These are phyloP conservation scores for Phoma sp. DNA, from an alignment of 2,329 filamentous ascomycete species.

Conservation along the genomic window DNA sequence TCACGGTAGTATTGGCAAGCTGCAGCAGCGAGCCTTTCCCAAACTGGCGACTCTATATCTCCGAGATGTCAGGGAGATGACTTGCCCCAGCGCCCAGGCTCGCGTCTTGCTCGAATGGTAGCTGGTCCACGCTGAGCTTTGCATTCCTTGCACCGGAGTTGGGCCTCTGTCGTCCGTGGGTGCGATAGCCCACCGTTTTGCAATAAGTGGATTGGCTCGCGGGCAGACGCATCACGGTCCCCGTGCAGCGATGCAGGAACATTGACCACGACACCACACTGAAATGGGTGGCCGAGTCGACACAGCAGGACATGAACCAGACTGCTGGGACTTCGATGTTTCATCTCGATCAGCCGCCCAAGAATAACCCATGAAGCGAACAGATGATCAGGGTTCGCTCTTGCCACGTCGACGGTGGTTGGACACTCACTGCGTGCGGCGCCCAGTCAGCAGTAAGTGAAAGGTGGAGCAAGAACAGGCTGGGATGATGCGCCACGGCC, in stretches of 20 bases:
- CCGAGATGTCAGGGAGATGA: conserved; percentile 49
- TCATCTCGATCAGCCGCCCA: conserved; percentile 48
- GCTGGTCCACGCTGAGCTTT: conserved; percentile 42
- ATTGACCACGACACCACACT: conserved; percentile 49
- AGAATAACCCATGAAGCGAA: conserved; percentile 48
- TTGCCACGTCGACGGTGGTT: conserved; percentile 31
- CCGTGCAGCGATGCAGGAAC: conserved; percentile 52
- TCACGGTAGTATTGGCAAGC: conserved; percentile 55
- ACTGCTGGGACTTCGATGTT: conserved; percentile 45
- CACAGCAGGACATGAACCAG: conserved; percentile 44
- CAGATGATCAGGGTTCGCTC: conserved; percentile 46
- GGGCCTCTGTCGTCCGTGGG: conserved; percentile 33
- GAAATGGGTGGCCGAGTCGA: conserved; percentile 43
- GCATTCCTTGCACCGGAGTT: conserved; percentile 49
- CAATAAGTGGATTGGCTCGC: conserved; percentile 39
- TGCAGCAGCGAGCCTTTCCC: conserved; percentile 54
- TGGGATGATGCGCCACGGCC: conserved; percentile 41
- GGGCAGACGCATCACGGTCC: conserved; percentile 42
- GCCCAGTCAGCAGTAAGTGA: conserved; percentile 37
- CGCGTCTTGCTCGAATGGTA: conserved; percentile 43
- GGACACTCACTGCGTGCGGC: conserved; percentile 32
- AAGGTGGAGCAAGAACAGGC: conserved; percentile 31
- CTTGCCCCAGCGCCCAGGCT: conserved; percentile 47
- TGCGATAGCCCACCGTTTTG: conserved; percentile 27
- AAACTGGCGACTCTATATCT: conserved; percentile 51